These are phyloP conservation scores for Picochlorum sp. DNA, from an alignment of 139 green algal species.

Conservation along the genomic window DNA sequence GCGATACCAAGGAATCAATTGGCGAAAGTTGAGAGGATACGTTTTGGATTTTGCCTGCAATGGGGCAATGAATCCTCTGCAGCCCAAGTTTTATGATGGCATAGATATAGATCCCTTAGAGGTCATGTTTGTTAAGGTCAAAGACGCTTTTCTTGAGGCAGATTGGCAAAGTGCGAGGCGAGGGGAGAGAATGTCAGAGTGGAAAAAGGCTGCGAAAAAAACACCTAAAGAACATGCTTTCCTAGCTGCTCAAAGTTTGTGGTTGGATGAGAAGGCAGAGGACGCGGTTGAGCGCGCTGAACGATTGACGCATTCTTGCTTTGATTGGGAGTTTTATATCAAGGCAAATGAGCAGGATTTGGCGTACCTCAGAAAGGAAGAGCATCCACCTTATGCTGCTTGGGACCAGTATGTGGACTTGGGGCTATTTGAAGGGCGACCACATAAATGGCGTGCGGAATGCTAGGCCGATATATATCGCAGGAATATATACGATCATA, in stretches of 20 bases:
- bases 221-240: neutral
- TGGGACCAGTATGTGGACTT: constrained; percentile 25
- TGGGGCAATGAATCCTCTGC: constrained; percentile 22
- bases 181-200: constrained; percentile 19
- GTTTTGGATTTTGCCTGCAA: constrained; percentile 5
- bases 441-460: constrained; percentile 8
- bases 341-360: constrained; percentile 17
- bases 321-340: constrained; percentile 32
- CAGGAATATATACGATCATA: too few species aligned
- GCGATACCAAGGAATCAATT: constrained; percentile 34
- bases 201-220: constrained; percentile 6
- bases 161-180: constrained; percentile 8
- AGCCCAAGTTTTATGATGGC: constrained; percentile 45
- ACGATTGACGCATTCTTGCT: constrained; percentile 21
- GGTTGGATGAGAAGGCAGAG: neutral
- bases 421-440: constrained; percentile 23
- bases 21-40: constrained; percentile 2
- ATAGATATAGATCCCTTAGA: constrained; percentile 54
- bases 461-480: too few species aligned
- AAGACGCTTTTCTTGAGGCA: constrained; percentile 31
- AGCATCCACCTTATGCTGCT: constrained; percentile 2
- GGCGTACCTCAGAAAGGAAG: constrained; percentile 9
- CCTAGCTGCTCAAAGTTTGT: constrained; percentile 10
- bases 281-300: constrained; percentile 8
- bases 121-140: constrained; percentile 74